Conservation (phyloP, 1,139 yeast genomes). For the Geotrichum macrosporum region DNA sequence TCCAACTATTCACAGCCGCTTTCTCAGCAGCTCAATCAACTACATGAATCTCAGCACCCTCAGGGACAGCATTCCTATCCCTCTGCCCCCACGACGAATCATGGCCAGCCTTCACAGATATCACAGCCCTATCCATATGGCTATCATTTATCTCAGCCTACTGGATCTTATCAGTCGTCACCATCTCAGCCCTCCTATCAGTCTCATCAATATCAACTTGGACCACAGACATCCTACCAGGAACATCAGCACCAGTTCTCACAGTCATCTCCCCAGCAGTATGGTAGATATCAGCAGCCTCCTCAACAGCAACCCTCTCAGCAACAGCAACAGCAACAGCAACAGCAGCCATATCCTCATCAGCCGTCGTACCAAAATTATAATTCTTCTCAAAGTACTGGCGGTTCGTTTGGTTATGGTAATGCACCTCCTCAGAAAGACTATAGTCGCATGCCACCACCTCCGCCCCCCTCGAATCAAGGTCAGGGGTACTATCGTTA, state of each 20-base stretch:
- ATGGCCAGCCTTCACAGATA: too few species aligned
- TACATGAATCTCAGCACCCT: slow-evolving; percentile 14
- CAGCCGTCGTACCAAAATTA: slow-evolving; percentile 31
- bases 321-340: too few species aligned
- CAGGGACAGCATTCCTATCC: slow-evolving; percentile 18
- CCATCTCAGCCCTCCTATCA: slow-evolving; percentile 20
- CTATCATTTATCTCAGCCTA: slow-evolving; percentile 20
- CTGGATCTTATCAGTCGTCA: slow-evolving; percentile 17
- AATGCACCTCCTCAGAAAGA: slow-evolving; percentile 40
- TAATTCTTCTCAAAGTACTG: slow-evolving; percentile 40
- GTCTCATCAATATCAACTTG: slow-evolving; percentile 22
- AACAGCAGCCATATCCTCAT: too few species aligned
- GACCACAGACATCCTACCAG: slow-evolving; percentile 20
- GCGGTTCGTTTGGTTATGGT: slow-evolving; percentile 41
- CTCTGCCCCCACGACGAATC: too few species aligned
- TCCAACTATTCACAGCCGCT: slow-evolving; percentile 10
- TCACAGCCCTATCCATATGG: slow-evolving; percentile 15
- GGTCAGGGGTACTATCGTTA: slow-evolving; percentile 14
- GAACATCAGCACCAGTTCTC: slow-evolving; percentile 21
- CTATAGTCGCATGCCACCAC: slow-evolving; percentile 20
- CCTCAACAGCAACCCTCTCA: too few species aligned
- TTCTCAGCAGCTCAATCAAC: slow-evolving; percentile 12
- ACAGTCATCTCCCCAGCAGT: slow-evolving; percentile 17
- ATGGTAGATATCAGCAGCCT: slow-evolving; percentile 15
- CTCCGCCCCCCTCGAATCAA: slow-evolving; percentile 16